Base-by-base conservation (phyloP, 306 rosid genomes). In the Acacia crassicarpa region DNA sequence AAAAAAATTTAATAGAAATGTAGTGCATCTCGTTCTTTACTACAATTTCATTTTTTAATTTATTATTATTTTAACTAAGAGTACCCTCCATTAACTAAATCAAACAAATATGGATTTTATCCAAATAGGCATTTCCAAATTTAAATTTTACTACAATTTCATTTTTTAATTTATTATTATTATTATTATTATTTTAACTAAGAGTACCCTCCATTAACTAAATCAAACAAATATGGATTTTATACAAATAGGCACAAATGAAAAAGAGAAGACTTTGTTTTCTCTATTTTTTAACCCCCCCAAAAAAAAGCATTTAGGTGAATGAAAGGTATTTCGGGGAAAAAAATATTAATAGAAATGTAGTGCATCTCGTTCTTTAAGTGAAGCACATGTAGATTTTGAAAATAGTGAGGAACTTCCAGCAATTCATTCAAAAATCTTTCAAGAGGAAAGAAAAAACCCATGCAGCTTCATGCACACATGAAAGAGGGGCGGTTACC, bases 401-500 rank as follows among this genome's bases (percentile, higher is more conserved):
- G 63, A 22, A 56, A n/a, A 56, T 56, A 56, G 27, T 4, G 27
- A 2, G 27, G 3, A 54, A 8, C 10, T 19, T 19, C 62, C 12
- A 6, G 27, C 2, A 56, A 9, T 56, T 56, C 9, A n/a, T 22
- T 56, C 13, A 56, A 56, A 48, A 48, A 48, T 48, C 53, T 48
- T 48, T 14, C 17, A 48, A 48, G 65, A 80, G 17, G 46, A 76
- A 40, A 6, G 11, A 53, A 68, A 75, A 82, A 46, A 15, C 27
- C 45, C 25, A 33, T 58, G 71, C 67, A 69, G 70, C 32, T n/a
- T 82, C 68, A 30, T 54, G 43, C 73, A 13, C 20, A 23, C 2
- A 54, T 53, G 38, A 56, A 27, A 45, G 46, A 72, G 63, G 56
- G 78, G 59, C 59, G 32, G 25, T 66, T 88, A 94, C 97, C 98